A percentile compares a stretch with the other conserved stretches of the same genome.
These are phyloP conservation scores for Globisporangium canariense DNA, from an alignment of 352 stramenopile species.

Conservation along the genomic window DNA sequence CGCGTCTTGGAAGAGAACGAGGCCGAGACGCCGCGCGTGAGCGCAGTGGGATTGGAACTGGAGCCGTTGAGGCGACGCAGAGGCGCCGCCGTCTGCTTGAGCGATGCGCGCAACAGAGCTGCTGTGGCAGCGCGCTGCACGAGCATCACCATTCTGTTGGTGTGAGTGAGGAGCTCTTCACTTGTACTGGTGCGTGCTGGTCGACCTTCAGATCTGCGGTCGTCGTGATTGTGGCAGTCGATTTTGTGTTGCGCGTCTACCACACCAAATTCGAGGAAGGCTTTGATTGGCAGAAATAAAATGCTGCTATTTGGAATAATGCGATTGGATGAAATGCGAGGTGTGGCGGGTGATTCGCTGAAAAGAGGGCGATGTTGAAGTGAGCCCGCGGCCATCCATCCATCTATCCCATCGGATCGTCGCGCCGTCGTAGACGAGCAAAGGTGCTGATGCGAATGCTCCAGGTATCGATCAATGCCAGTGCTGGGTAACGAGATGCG, in stretches of 20 bases:
- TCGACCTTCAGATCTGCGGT: background rate
- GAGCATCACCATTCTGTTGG: slow-evolving; percentile 5
- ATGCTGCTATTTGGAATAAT: background rate
- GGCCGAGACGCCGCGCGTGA: background rate
- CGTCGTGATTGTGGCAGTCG: background rate
- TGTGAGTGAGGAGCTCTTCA: background rate
- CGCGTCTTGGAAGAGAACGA: slow-evolving; percentile 8
- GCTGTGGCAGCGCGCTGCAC: slow-evolving; percentile 3
- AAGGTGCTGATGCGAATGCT: background rate
- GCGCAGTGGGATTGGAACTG: background rate
- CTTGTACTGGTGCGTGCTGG: background rate
- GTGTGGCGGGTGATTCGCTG: slow-evolving; percentile 2
- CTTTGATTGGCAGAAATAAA: slow-evolving; percentile 3
- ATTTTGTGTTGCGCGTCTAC: slow-evolving; percentile 3
- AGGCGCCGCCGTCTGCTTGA: background rate
- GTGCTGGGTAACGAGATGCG: background rate
- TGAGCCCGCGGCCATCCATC: slow-evolving; percentile 3
- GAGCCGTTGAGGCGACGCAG: background rate
- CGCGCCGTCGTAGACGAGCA: background rate
- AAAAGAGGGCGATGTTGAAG: slow-evolving; percentile 6
- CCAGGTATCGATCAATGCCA: background rate
- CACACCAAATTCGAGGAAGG: background rate
- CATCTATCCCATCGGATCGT: background rate
- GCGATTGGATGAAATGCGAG: background rate
- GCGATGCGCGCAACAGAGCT: slow-evolving; percentile 3